Base-by-base conservation (phyloP, 1,139 yeast genomes). In the Debaryomyces singareniensis region DNA sequence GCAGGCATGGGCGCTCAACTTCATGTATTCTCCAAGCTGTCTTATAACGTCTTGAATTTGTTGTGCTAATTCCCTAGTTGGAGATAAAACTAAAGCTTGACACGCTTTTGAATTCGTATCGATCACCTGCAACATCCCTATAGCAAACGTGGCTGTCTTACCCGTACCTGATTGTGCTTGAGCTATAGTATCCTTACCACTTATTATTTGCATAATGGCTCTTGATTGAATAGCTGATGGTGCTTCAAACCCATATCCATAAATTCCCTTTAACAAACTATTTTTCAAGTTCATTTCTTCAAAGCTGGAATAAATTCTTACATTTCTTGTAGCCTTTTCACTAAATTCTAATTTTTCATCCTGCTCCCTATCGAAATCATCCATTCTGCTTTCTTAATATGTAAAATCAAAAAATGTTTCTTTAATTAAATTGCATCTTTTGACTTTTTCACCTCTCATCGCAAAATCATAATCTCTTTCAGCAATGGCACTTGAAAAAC, bases 131-230 rank as follows among this genome's bases (percentile, higher is more conserved):
- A 91, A 63, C 80, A 85, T 81, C 7, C 96, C 95, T 34, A 91
- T 86, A 11, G 95, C 73, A 53, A 91, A 91, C 0, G 98, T 91
- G 13, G 97, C 98, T 0, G 98, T 91, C 55, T 91, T 91, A 49
- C 98, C 98, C 1, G 98, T 91, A 38, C 98, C 98, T 4, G 96
- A 85, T 54, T 91, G 98, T 7, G 97, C 96, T 58, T 91, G 98
- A 14, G 97, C 97, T 37, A 91, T 85, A 2, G 91, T 84, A 53
- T 91, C 98, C 45, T 80, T 73, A 4, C 96, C 97, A 31, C 80
- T 73, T 32, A 89, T 86, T 39, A 89, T 87, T 50, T 89, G 97
- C 61, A 83, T 73, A 34, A 91, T 91, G 21, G 96, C 98, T 44
- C 97, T 68, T 26, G 94, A 84, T 57, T 91, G 98, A 56, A 91